Percentiles rank a stretch among this genome's conserved stretches.
phyloP scores from a whole-genome alignment of 2,329 filamentous ascomycete genomes.

The Colletotrichum somersetense region DNA sequence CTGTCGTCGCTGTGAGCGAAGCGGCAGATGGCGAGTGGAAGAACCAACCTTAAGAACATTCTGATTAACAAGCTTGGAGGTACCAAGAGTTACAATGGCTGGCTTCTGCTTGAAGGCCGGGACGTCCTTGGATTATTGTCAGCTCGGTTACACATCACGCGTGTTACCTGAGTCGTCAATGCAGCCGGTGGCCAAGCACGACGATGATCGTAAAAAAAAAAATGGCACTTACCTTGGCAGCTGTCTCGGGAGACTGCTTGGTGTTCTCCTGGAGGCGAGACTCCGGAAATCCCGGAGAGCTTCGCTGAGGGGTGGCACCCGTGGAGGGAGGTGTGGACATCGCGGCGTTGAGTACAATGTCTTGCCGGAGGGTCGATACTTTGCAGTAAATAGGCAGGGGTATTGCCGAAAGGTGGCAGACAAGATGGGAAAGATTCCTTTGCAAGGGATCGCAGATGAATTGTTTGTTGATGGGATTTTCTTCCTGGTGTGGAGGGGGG shows the following conservation, averaged over 20 bases:
- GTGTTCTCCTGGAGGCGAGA: slow-evolving; percentile 42
- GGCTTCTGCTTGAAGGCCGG: slow-evolving; percentile 51
- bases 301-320: slow-evolving; percentile 26
- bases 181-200: not conserved
- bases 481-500: slow-evolving; percentile 20
- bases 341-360: slow-evolving; percentile 12
- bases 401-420: slow-evolving; percentile 37
- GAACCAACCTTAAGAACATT: slow-evolving; percentile 63
- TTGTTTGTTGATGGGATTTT: slow-evolving; percentile 4
- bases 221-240: slow-evolving; percentile 22
- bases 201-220: not conserved
- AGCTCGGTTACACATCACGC: not conserved
- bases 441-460: slow-evolving; percentile 22
- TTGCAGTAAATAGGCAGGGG: slow-evolving; percentile 35
- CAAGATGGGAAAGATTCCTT: slow-evolving; percentile 38
- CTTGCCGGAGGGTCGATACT: slow-evolving; percentile 23
- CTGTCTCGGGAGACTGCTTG: slow-evolving; percentile 27
- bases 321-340: slow-evolving; percentile 40
- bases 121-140: slow-evolving; percentile 5
- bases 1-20: slow-evolving; percentile 55
- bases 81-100: slow-evolving; percentile 60
- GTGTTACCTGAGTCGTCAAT: not conserved
- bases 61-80: slow-evolving; percentile 69
- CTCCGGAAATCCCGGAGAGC: slow-evolving; percentile 36
- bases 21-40: slow-evolving; percentile 8